Conservation (phyloP, 2,329 filamentous ascomycete genomes). For the Xylariaceae sp. region DNA sequence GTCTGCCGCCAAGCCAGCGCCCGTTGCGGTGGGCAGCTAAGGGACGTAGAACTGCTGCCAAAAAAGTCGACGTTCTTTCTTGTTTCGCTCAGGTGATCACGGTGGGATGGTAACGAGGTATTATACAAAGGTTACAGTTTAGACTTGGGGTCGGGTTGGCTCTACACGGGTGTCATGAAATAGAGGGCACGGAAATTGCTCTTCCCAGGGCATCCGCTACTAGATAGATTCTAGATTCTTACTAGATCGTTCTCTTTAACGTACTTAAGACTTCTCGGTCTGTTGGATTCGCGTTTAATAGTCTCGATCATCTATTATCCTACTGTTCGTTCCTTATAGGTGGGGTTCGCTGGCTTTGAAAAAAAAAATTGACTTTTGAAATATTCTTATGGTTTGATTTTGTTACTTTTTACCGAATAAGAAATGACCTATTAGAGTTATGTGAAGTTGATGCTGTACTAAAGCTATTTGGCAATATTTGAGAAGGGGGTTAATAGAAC, state of each 20-base stretch:
- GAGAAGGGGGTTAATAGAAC: too few relatives aligned
- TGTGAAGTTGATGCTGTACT: too few relatives aligned
- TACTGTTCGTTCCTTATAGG: too few relatives aligned
- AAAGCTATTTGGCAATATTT: too few relatives aligned
- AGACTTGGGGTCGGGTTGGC: neutral
- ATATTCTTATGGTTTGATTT: too few relatives aligned
- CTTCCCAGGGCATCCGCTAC: neutral
- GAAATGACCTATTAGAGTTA: too few relatives aligned
- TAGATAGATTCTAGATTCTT: too few relatives aligned
- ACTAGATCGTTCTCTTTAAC: neutral
- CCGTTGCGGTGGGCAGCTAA: neutral
- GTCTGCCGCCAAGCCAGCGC: constrained; percentile 1
- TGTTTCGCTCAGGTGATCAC: neutral
- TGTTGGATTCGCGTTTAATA: neutral
- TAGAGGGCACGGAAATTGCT: neutral
- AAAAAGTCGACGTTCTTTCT: constrained; percentile 5
- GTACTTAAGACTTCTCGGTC: neutral
- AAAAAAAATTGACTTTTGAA: too few relatives aligned
- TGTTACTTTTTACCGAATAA: too few relatives aligned
- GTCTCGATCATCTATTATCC: neutral
- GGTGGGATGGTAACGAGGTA: neutral
- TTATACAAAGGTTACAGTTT: constrained; percentile 1
- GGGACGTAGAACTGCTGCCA: too few relatives aligned
- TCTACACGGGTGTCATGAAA: neutral
- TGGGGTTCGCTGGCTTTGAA: too few relatives aligned